phyloP scores from a whole-genome alignment of 176 grass and related monocot species.

The Oryza meridionalis region DNA sequence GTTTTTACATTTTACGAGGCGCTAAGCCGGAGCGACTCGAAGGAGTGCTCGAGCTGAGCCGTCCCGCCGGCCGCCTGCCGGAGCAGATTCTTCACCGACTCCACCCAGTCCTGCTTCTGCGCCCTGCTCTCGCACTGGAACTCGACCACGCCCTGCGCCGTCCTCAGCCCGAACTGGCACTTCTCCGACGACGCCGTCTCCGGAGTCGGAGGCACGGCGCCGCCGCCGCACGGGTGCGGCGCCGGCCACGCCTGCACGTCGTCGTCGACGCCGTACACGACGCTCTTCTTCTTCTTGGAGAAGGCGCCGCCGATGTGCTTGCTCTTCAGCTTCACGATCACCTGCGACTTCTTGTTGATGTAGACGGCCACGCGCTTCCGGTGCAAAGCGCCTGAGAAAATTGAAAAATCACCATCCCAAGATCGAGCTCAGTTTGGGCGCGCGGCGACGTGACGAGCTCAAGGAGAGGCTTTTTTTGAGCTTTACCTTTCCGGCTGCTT shows the following conservation, averaged over 20 bases:
- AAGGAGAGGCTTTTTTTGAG: background rate
- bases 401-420: background rate
- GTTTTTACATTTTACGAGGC: background rate
- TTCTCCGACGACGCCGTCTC: background rate
- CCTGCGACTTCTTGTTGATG: slow-evolving; percentile 57
- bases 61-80: slow-evolving; percentile 54
- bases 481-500: slow-evolving; percentile 43
- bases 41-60: slow-evolving; percentile 57
- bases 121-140: slow-evolving; percentile 51
- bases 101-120: slow-evolving; percentile 54
- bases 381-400: slow-evolving; percentile 34
- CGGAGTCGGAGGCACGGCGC: background rate
- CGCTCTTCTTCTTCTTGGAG: slow-evolving; percentile 67
- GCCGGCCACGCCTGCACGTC: slow-evolving; percentile 54
- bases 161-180: slow-evolving; percentile 51
- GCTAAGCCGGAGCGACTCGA: slow-evolving; percentile 48
- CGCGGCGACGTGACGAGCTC: background rate
- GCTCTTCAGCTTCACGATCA: slow-evolving; percentile 66
- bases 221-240: background rate
- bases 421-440: background rate
- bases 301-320: slow-evolving; percentile 63
- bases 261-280: slow-evolving; percentile 59
- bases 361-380: slow-evolving; percentile 56
- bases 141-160: slow-evolving; percentile 55
- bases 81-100: slow-evolving; percentile 59